These are phyloP conservation scores for Cladosporium oxysporum DNA, from an alignment of 2,329 filamentous ascomycete genomes.

Conservation along the genomic window DNA sequence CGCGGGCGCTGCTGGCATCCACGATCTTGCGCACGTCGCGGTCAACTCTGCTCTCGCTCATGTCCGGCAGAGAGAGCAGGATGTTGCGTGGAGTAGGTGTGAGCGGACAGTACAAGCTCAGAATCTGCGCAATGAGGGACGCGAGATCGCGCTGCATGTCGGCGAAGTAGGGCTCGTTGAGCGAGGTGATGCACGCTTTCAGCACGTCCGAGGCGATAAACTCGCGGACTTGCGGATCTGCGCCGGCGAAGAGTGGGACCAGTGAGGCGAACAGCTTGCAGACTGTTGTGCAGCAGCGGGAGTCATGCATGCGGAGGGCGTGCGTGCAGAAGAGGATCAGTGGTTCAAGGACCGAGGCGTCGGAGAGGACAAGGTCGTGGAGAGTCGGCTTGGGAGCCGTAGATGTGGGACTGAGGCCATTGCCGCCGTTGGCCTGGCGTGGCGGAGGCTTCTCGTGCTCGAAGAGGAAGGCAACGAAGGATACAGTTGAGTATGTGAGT, in stretches of 20 bases:
- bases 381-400: constrained; percentile 57
- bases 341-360: constrained; percentile 78
- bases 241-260: constrained; percentile 69
- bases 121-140: constrained; percentile 79
- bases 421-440: constrained; percentile 22
- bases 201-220: constrained; percentile 89
- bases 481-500: constrained; percentile 86
- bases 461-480: constrained; percentile 86
- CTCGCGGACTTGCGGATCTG: constrained; percentile 69
- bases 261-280: constrained; percentile 84
- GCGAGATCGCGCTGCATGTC: constrained; percentile 93
- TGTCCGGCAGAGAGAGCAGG: constrained; percentile 76
- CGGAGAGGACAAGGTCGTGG: constrained; percentile 78
- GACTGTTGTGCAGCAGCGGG: constrained; percentile 81
- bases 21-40: constrained; percentile 47
- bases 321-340: constrained; percentile 90
- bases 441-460: constrained; percentile 64
- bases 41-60: constrained; percentile 67
- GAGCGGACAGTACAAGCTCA: constrained; percentile 70
- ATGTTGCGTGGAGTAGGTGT: constrained; percentile 73
- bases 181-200: constrained; percentile 82
- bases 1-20: constrained; percentile 57
- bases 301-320: constrained; percentile 85
- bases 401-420: constrained; percentile 15
- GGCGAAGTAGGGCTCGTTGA: constrained; percentile 95